Evolutionary conservation across 495 filamentous ascomycete species (phyloP), one percentile per base, ranked within the genome.

Genomic region (Baudoinia panamericana): DNA sequence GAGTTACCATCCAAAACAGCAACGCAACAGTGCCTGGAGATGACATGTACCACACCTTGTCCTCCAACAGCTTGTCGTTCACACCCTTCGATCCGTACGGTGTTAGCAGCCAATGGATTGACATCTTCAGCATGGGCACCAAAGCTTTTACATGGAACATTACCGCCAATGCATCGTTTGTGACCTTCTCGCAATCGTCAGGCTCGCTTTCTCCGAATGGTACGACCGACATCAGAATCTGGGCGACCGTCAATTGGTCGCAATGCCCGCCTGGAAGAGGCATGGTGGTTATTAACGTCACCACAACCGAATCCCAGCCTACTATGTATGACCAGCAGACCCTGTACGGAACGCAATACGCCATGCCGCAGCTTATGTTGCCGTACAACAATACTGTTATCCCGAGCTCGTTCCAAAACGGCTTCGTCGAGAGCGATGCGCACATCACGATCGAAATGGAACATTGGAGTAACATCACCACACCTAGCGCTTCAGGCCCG

Each of bases 11-110:
- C 25, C 75, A 84, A 56, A 73, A 67, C 8, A 65, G 59, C 41
- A 80, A 79, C 50, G 78, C 71, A 0, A 71, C 71, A 1, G 67
- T 79, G 18, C 72, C 76, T 5, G 78, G 80, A 9, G 77, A 82
- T 36, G 76, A 81, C 55, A 64, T 62, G 39, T 82, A 67, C 48
- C 76, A 82, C 52, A 19, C 54, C 39, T 75, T 76, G 54, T 65
- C 65, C n/a, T 53, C 56, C 10, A 61, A 69, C 37, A 67, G 65
- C 36, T 54, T 66, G 5, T 52, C 52, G 12, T 63, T 82, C 9
- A 69, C 73, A 4, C 58, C 70, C 0, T 59, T 83, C 38, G 75
- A 75, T 44, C 75, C 71, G 5, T 83, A 77, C 47, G 71, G 74
- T n/a, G 68, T 70, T 0, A 37, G 27, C 6, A 66, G 63, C 1